Conservation (phyloP, 2,329 filamentous ascomycete species). For the Shiraia bambusicola region DNA sequence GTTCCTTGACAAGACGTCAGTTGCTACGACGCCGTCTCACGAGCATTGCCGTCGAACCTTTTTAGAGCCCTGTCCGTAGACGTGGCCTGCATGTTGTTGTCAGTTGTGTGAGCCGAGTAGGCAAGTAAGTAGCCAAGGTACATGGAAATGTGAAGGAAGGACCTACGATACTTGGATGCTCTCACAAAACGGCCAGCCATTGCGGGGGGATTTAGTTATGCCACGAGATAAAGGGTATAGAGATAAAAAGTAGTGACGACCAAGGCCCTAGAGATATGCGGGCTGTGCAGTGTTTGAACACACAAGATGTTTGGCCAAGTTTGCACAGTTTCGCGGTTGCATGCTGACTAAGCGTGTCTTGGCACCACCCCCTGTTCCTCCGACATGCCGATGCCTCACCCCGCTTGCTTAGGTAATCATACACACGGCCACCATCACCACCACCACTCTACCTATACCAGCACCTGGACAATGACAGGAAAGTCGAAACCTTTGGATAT, state of each 20-base stretch:
- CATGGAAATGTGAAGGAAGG: constrained; percentile 21
- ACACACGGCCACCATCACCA: no score
- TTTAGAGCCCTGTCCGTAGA: constrained; percentile 92
- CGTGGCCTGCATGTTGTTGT: constrained; percentile 69
- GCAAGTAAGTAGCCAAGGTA: no score
- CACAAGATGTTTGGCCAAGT: constrained; percentile 15
- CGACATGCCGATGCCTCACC: no score
- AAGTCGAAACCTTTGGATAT: no score
- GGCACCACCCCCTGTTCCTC: constrained; percentile 12
- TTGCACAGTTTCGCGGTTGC: background rate
- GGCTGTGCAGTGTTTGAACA: constrained; percentile 12
- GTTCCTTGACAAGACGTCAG: constrained; percentile 59
- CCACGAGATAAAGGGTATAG: constrained; percentile 1
- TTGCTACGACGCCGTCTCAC: constrained; percentile 11
- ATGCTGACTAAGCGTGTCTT: constrained; percentile 1
- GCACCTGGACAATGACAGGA: no score
- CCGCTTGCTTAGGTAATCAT: no score
- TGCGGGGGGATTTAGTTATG: constrained; percentile 13
- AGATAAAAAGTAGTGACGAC: constrained; percentile 11
- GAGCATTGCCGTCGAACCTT: constrained; percentile 57
- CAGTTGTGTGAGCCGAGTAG: constrained; percentile 28
- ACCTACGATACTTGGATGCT: constrained; percentile 70
- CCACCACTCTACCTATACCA: no score
- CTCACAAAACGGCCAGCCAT: constrained; percentile 75
- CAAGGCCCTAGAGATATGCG: constrained; percentile 8